Evolutionary conservation across 73 alveolate genomes (phyloP).

Genomic region (Paramecium caudatum): DNA sequence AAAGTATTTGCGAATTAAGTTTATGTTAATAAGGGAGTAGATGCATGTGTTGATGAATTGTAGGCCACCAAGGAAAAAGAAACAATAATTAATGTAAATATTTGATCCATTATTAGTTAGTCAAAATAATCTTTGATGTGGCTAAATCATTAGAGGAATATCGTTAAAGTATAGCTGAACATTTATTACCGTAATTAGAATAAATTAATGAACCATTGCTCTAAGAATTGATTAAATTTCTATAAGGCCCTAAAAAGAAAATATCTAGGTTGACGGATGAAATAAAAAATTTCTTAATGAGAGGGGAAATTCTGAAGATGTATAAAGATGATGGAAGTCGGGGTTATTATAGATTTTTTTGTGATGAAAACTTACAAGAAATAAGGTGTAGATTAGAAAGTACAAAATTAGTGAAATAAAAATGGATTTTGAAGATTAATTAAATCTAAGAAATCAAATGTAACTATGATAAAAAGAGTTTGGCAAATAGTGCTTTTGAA

Average conservation of each 20-base stretch:
- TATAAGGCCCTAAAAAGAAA: slow-evolving; percentile 5
- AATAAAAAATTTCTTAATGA: slow-evolving; percentile 4
- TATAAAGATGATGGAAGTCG: slow-evolving; percentile 67
- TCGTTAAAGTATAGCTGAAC: not conserved
- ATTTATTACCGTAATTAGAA: slow-evolving; percentile 10
- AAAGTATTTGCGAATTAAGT: not conserved
- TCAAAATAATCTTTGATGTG: slow-evolving; percentile 2
- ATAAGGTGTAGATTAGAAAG: slow-evolving; percentile 40
- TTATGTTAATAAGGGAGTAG: slow-evolving; percentile 19
- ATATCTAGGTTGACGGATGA: slow-evolving; percentile 48
- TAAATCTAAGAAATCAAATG: slow-evolving; percentile 14
- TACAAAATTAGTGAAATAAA: not conserved
- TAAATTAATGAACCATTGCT: not conserved
- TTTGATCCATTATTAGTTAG: not conserved
- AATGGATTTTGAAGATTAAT: slow-evolving; percentile 38
- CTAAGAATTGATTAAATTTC: not conserved
- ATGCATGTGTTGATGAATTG: slow-evolving; percentile 19
- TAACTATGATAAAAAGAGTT: not conserved
- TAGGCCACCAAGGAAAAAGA: slow-evolving; percentile 32
- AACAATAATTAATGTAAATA: not conserved
- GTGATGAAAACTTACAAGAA: slow-evolving; percentile 14
- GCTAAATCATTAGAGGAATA: slow-evolving; percentile 36
- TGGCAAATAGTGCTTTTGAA: slow-evolving; percentile 33
- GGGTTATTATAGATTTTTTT: slow-evolving; percentile 52
- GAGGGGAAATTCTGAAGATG: slow-evolving; percentile 56